phyloP scores from a whole-genome alignment of 192 early-diverging fungal species.

The Anaeromyces robustus region DNA sequence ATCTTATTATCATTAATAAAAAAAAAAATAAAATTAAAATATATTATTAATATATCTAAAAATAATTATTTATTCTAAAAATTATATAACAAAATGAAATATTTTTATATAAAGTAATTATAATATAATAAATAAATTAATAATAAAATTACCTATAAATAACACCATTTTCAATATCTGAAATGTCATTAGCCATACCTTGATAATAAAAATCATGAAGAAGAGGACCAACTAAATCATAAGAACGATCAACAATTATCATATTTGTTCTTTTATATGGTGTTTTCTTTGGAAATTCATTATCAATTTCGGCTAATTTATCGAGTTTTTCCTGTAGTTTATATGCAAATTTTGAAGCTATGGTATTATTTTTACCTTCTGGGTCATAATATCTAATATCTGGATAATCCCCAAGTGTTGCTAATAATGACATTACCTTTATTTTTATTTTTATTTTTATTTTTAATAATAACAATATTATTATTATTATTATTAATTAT shows the following conservation, averaged over 20 bases:
- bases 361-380: conserved; percentile 39
- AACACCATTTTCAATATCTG: conserved; percentile 40
- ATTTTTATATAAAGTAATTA: too few relatives aligned
- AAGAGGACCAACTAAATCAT: conserved; percentile 79
- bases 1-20: neutral
- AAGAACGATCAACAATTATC: conserved; percentile 77
- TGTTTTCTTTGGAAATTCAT: conserved; percentile 26
- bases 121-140: too few relatives aligned
- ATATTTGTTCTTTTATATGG: conserved; percentile 45
- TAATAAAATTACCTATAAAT: neutral
- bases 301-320: conserved; percentile 45
- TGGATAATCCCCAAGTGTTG: conserved; percentile 78
- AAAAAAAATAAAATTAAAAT: too few relatives aligned
- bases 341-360: conserved; percentile 64
- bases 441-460: too few relatives aligned
- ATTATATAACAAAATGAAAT: too few relatives aligned
- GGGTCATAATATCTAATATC: conserved; percentile 82
- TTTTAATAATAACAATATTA: neutral
- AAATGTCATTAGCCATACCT: conserved; percentile 89
- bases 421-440: conserved; percentile 72
- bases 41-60: too few relatives aligned
- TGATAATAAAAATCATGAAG: conserved; percentile 99
- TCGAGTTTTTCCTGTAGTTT: conserved; percentile 64
- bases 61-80: too few relatives aligned
- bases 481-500: neutral